Conservation (phyloP, 2,329 filamentous ascomycete genomes). For the Fusarium oligoseptatum region DNA sequence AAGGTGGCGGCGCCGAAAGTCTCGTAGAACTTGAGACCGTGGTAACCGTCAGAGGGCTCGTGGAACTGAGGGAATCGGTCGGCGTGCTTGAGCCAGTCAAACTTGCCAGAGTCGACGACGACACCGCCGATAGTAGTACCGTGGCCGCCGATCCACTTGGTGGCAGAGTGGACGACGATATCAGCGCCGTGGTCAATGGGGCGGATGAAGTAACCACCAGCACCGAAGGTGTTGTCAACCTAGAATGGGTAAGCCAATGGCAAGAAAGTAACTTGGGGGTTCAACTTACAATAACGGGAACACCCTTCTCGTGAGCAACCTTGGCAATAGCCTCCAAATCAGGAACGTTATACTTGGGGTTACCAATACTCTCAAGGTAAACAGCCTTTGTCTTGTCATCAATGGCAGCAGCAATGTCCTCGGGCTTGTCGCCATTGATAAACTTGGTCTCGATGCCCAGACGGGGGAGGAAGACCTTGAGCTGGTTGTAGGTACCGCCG, state of each 20-base stretch:
- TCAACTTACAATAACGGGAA: conserved; percentile 71
- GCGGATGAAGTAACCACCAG: conserved; percentile 87
- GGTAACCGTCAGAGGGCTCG: conserved; percentile 89
- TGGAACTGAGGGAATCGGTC: conserved; percentile 93
- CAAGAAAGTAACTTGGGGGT: no score
- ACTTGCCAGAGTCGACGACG: conserved; percentile 89
- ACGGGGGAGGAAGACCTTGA: conserved; percentile 91
- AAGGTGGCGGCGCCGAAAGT: conserved; percentile 88
- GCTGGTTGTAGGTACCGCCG: conserved; percentile 96
- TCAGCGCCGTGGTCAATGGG: conserved; percentile 93
- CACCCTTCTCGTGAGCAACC: conserved; percentile 77
- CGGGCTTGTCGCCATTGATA: conserved; percentile 81
- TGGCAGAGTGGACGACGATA: conserved; percentile 93
- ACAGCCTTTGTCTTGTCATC: conserved; percentile 95
- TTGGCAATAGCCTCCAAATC: conserved; percentile 90
- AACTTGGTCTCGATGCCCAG: conserved; percentile 92
- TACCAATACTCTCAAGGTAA: conserved; percentile 93
- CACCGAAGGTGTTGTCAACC: conserved; percentile 96
- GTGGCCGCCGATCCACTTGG: conserved; percentile 97
- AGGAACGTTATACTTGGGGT: conserved; percentile 92
- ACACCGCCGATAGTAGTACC: conserved; percentile 92
- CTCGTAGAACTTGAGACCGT: conserved; percentile 94
- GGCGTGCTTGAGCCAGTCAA: conserved; percentile 90
- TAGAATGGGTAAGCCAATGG: neutral
- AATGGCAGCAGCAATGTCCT: conserved; percentile 84